Evolutionary conservation across 768 basidiomycete species (phyloP), one percentile per base, ranked within the genome.

Genomic region (Paxillus ammoniavirescens): DNA sequence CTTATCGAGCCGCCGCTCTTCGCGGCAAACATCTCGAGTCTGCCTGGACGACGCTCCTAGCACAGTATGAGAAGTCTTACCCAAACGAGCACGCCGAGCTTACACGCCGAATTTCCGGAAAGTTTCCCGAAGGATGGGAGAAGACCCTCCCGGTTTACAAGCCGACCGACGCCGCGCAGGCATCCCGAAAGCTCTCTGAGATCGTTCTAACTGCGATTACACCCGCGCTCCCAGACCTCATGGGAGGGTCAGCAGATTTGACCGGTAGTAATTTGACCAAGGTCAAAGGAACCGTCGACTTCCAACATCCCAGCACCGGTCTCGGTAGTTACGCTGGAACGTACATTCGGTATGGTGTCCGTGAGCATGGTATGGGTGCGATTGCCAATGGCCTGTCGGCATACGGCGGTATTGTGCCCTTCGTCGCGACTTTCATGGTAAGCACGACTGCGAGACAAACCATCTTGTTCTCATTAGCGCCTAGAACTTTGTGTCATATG

Each of bases 321-420:
- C 79, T 96, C 42, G 95, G 95, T 54, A 79, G 70, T 54, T 96
- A 93, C 72, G 73, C 83, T 52, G 95, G 95, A 49, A 89, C 86
- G 44, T 97, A 98, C 71, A 84, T 98, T 69, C 89, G 94, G 51
- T 98, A 89, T 75, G 95, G 95, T 82, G 93, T 98, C 53, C 91
- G 95, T 73, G 95, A 98, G 72, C 95, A 98, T 72, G 95, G 79
- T 61, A 98, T 97, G 94, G 91, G 89, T 63, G 95, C 94, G 50
- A 93, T 98, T 64, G 91, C 87, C 60, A 97, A 97, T 70, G 94
- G 94, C 68, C 70, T 95, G 57, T 71, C 78, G 57, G 94, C 93
- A 2, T 98, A 97, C 72, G 94, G 94, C 55, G 91, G 84, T 63
- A 84, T 95, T 65, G 82, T 96, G 57, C 94, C 94, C 42, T 94